A percentile compares a stretch with the other conserved stretches of the same genome.
phyloP scores from a whole-genome alignment of 768 basidiomycete genomes.

The Trametes coccinea region DNA sequence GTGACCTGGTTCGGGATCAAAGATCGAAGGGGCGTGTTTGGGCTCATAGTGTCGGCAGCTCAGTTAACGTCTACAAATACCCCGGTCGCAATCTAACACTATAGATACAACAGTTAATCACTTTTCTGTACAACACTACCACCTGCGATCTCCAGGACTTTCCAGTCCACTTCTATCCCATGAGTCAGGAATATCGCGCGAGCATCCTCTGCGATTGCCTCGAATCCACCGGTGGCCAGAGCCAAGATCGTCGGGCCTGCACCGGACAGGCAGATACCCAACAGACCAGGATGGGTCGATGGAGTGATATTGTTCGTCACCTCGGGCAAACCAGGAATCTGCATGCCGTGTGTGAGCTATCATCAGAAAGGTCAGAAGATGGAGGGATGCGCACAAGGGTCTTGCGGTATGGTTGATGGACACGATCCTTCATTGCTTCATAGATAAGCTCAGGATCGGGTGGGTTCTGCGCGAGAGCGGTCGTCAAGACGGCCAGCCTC shows the following conservation, averaged over 20 bases:
- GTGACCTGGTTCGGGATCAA: too few species aligned
- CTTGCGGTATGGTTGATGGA: slow-evolving; percentile 97
- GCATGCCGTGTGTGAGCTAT: neutral
- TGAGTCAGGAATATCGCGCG: slow-evolving; percentile 68
- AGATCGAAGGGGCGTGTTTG: too few species aligned
- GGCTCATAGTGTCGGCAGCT: too few species aligned
- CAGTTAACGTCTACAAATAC: too few species aligned
- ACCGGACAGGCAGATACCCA: slow-evolving; percentile 97
- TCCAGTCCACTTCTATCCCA: slow-evolving; percentile 87
- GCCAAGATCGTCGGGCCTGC: slow-evolving; percentile 98
- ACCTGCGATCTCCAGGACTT: slow-evolving; percentile 69
- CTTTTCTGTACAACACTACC: slow-evolving; percentile 37
- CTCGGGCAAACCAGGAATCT: slow-evolving; percentile 96
- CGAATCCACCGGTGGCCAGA: slow-evolving; percentile 83
- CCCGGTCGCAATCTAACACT: too few species aligned
- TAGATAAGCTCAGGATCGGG: slow-evolving; percentile 97
- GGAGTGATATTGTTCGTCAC: slow-evolving; percentile 91
- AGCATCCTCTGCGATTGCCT: slow-evolving; percentile 82
- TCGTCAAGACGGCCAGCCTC: slow-evolving; percentile 92
- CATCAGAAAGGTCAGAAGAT: neutral
- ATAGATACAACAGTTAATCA: neutral
- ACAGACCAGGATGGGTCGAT: slow-evolving; percentile 84
- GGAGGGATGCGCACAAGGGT: slow-evolving; percentile 55
- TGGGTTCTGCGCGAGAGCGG: slow-evolving; percentile 85
- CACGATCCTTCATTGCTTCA: slow-evolving; percentile 98